A percentile compares a stretch with the other conserved stretches of the same genome.
Conservation (phyloP, 768 basidiomycete genomes). For the Russula virescens region DNA sequence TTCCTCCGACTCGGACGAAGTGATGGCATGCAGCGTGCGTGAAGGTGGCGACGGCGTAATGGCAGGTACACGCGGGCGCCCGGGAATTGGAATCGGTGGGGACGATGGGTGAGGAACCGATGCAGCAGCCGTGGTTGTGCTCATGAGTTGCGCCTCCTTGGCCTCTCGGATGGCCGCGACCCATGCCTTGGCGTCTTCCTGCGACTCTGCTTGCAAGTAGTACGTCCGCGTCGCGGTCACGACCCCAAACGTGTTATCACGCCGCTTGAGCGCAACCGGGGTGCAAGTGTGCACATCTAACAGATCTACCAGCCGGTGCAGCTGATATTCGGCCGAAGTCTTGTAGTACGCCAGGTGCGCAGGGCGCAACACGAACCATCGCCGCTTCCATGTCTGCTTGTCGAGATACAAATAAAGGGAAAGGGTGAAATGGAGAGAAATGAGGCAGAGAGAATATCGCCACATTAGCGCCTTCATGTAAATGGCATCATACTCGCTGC, state of each 20-base stretch:
- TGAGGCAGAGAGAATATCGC: too few species aligned
- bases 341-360: conserved; percentile 97
- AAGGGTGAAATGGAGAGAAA: too few species aligned
- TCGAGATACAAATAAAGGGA: too few species aligned
- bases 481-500: background rate
- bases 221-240: conserved; percentile 88
- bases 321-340: conserved; percentile 88
- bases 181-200: conserved; percentile 77
- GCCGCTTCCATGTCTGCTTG: conserved; percentile 91
- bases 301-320: conserved; percentile 82
- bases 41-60: conserved; percentile 47
- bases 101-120: conserved; percentile 27
- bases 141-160: conserved; percentile 52
- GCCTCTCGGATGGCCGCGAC: conserved; percentile 76
- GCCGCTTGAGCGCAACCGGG: conserved; percentile 81
- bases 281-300: conserved; percentile 87
- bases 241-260: conserved; percentile 84
- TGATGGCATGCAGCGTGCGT: conserved; percentile 42
- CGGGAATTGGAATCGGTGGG: conserved; percentile 50
- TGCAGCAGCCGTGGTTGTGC: background rate
- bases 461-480: background rate
- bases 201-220: conserved; percentile 76
- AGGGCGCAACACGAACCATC: conserved; percentile 94
- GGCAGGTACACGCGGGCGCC: conserved; percentile 29
- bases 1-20: conserved; percentile 79